Base-by-base conservation (phyloP, 169 alveolate species). In the Theileria equi region DNA sequence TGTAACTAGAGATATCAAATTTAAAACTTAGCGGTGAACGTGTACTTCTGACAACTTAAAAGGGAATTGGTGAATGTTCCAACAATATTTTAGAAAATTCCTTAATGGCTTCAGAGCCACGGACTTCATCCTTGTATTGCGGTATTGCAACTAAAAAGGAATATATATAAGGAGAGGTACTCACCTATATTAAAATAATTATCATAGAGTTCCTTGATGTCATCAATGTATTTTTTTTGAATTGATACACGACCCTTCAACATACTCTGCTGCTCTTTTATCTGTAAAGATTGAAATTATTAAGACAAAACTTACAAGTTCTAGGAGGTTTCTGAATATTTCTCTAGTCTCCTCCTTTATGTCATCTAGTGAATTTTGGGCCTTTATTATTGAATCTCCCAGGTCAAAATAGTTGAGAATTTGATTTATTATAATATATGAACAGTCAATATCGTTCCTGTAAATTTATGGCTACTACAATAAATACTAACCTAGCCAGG, bases 401-500 rank as follows among this genome's bases (percentile, higher is more conserved):
- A 61, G 41, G 17, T 77, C 73, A 3, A 55, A 57, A 31, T 63
- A 55, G 43, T 45, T 94, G 62, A 95, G 87, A 4, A 97, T 98
- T 80, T 97, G 97, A 80, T 96, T 97, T 21, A 97, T 97, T 40
- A 97, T 95, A 35, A 97, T 95, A 79, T 96, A 94, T 38, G 95
- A 92, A 64, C 98, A 95, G 79, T 95, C 98, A 43, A 97, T 96
- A 38, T 94, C 90, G 50, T 87, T 91, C 84, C 92, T n/a, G n/a
- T n/a, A n/a, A n/a, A n/a, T n/a, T n/a, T n/a, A n/a, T n/a, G n/a
- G n/a, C n/a, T n/a, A n/a, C n/a, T n/a, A n/a, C n/a, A n/a, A n/a
- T n/a, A n/a, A n/a, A n/a, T n/a, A n/a, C n/a, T n/a, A n/a, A n/a
- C n/a, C n/a, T 96, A 11, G 98, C 97, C 28, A 97, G 87, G 41